Percentiles rank a stretch among this genome's conserved stretches.
phyloP scores from a whole-genome alignment of 768 basidiomycete genomes.

The Tulasnella sp. region DNA sequence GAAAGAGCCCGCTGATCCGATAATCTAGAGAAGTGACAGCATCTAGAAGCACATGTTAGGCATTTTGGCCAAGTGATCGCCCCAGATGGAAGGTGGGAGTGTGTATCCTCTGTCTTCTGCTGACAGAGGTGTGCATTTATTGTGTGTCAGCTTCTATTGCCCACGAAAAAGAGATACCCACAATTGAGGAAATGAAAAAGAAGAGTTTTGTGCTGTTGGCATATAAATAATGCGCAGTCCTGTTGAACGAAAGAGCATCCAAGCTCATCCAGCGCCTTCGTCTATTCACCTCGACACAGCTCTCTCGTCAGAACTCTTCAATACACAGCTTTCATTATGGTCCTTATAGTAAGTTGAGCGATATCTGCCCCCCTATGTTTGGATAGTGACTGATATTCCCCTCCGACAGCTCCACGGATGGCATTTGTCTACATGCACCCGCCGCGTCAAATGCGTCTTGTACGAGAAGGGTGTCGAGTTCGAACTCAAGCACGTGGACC shows the following conservation, averaged over 20 bases:
- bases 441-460: slow-evolving; percentile 8
- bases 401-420: neutral
- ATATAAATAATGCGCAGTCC: too few species aligned
- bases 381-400: neutral
- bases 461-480: slow-evolving; percentile 50
- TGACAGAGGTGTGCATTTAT: neutral
- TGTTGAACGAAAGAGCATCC: neutral
- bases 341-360: neutral
- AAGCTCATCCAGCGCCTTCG: neutral
- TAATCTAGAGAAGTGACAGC: too few species aligned
- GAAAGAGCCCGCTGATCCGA: too few species aligned
- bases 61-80: neutral
- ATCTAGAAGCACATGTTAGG: too few species aligned
- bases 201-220: too few species aligned
- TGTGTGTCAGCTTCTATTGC: neutral
- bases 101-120: neutral
- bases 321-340: neutral
- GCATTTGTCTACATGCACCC: slow-evolving; percentile 14
- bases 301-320: neutral
- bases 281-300: neutral
- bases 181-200: too few species aligned
- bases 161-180: too few species aligned
- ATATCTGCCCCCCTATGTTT: neutral
- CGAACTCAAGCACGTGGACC: slow-evolving; percentile 47
- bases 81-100: neutral